Percentiles rank a stretch among this genome's conserved stretches.
Evolutionary conservation across 129 eudicot genomes (phyloP).

Genomic region (sunflower (Helianthus annuus)): DNA sequence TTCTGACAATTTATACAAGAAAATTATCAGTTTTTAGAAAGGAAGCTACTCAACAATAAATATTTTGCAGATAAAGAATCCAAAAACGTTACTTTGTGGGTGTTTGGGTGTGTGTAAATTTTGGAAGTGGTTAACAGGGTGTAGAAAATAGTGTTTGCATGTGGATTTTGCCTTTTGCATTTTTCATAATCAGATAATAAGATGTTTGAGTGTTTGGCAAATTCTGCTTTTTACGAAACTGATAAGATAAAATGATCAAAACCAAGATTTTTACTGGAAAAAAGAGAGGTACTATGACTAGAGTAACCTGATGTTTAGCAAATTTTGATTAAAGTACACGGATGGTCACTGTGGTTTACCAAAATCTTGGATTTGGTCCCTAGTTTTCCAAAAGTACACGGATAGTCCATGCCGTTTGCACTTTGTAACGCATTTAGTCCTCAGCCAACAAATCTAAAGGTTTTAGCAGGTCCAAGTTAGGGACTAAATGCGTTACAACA

Average conservation of each 20-base stretch:
- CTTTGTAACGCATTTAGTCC: too few relatives aligned
- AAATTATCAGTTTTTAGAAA: slow-evolving; percentile 23
- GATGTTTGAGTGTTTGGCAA: not conserved
- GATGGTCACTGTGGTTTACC: too few relatives aligned
- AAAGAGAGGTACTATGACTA: not conserved
- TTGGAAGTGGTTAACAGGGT: not conserved
- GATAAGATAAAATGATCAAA: not conserved
- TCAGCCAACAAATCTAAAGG: too few relatives aligned
- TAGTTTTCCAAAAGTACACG: too few relatives aligned
- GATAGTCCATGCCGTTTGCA: too few relatives aligned
- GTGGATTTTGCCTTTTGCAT: slow-evolving; percentile 1
- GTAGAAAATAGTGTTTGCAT: not conserved
- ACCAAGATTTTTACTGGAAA: not conserved
- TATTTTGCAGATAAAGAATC: slow-evolving; percentile 3
- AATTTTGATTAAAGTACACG: not conserved
- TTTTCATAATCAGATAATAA: not conserved
- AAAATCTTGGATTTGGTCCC: too few relatives aligned
- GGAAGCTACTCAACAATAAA: not conserved
- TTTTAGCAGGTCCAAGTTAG: too few relatives aligned
- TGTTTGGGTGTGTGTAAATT: not conserved
- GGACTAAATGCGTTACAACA: too few relatives aligned
- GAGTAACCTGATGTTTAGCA: not conserved
- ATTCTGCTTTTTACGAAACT: not conserved
- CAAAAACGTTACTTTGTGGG: not conserved
- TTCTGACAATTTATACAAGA: slow-evolving; percentile 53